phyloP scores from a whole-genome alignment of 768 basidiomycete species.

The Plicaturopsis crispa region DNA sequence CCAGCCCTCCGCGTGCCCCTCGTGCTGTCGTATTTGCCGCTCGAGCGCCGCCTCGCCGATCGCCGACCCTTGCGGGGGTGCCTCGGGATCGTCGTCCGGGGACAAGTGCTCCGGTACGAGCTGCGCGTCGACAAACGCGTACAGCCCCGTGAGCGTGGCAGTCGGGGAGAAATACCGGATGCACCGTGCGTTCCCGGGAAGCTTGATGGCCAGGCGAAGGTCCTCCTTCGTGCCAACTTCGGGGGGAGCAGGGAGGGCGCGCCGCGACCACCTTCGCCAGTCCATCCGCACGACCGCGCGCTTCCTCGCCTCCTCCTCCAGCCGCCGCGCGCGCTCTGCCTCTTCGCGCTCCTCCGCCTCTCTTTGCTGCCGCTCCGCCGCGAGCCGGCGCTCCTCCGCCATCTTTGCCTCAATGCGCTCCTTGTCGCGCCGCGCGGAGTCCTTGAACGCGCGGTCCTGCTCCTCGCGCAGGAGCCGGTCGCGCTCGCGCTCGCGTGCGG shows the following conservation, averaged over 20 bases:
- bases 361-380: constrained; percentile 25
- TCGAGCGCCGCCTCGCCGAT: constrained; percentile 24
- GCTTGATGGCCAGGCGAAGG: constrained; percentile 43
- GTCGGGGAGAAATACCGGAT: constrained; percentile 45
- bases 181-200: constrained; percentile 49
- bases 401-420: constrained; percentile 58
- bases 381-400: constrained; percentile 30
- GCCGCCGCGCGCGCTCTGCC: constrained; percentile 29
- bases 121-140: constrained; percentile 64
- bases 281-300: constrained; percentile 28
- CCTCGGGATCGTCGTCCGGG: constrained; percentile 31
- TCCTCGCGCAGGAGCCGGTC: constrained; percentile 66
- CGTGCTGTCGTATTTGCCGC: constrained; percentile 14
- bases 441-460: constrained; percentile 74
- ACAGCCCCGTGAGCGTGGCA: constrained; percentile 56
- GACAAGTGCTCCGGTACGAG: constrained; percentile 35
- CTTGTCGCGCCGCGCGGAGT: constrained; percentile 56
- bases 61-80: constrained; percentile 27
- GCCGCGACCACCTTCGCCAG: constrained; percentile 58
- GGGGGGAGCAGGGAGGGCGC: constrained; percentile 31
- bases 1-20: constrained; percentile 31
- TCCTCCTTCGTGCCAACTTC: constrained; percentile 16
- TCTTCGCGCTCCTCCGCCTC: constrained; percentile 20
- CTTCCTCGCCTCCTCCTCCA: constrained; percentile 22
- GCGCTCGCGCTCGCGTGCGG: constrained; percentile 39